Conservation (phyloP, 2,329 filamentous ascomycete genomes). For the Raffaelea deltoideospora region DNA sequence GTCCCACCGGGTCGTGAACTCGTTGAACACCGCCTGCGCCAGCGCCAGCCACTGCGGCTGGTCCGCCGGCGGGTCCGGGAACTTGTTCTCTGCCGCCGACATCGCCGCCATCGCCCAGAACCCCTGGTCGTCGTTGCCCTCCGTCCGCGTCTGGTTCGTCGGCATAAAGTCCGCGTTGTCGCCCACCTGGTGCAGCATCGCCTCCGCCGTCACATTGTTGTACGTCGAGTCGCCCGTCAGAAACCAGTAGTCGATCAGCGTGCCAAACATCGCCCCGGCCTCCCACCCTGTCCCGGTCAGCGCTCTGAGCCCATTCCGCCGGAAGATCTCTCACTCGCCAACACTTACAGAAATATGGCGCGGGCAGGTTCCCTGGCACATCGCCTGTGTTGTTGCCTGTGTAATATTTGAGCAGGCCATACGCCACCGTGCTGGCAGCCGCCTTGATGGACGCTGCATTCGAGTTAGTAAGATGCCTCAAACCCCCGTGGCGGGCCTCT, state of each 20-base stretch:
- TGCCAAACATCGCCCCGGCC: slow-evolving; percentile 55
- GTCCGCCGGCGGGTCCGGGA: slow-evolving; percentile 47
- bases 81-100: slow-evolving; percentile 62
- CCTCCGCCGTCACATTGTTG: slow-evolving; percentile 42
- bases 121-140: slow-evolving; percentile 63
- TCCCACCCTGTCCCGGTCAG: slow-evolving; percentile 57
- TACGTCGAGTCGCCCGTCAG: slow-evolving; percentile 52
- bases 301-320: no score
- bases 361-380: slow-evolving; percentile 39
- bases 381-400: slow-evolving; percentile 45
- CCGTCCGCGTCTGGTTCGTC: slow-evolving; percentile 42
- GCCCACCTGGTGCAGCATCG: slow-evolving; percentile 44
- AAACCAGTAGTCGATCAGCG: slow-evolving; percentile 58
- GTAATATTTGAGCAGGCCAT: slow-evolving; percentile 27
- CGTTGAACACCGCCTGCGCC: slow-evolving; percentile 67
- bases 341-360: slow-evolving; percentile 47
- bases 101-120: slow-evolving; percentile 81
- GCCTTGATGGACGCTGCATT: slow-evolving; percentile 34
- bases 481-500: background rate
- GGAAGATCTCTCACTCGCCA: slow-evolving; percentile 3
- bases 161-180: slow-evolving; percentile 51
- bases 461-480: background rate
- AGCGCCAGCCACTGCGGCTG: slow-evolving; percentile 64
- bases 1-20: slow-evolving; percentile 60
- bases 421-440: slow-evolving; percentile 28